Conservation (phyloP, 2,329 filamentous ascomycete genomes). For the Paecilomyces formosus region DNA sequence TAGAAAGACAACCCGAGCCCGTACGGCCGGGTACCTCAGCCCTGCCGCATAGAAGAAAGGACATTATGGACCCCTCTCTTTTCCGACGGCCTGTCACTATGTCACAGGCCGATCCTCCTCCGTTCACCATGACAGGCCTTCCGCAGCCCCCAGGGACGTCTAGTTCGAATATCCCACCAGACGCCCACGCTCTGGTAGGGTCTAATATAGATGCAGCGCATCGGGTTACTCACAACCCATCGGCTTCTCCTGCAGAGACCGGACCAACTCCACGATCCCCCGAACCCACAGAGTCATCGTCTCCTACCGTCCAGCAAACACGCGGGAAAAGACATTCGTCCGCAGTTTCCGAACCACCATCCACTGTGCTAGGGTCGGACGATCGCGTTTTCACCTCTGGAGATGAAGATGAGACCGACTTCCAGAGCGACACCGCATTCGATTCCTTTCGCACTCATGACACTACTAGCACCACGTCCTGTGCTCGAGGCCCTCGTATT, state of each 20-base stretch:
- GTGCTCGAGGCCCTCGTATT: slow-evolving; percentile 50
- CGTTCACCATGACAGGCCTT: neutral
- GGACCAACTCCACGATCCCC: slow-evolving; percentile 1
- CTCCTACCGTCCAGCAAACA: slow-evolving; percentile 21
- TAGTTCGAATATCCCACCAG: slow-evolving; percentile 1
- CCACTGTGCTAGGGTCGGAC: slow-evolving; percentile 54
- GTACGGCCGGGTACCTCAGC: neutral
- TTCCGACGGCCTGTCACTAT: slow-evolving; percentile 28
- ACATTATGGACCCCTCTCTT: slow-evolving; percentile 33
- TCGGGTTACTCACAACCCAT: neutral
- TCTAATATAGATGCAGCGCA: neutral
- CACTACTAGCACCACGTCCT: slow-evolving; percentile 46
- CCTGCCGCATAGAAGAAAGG: slow-evolving; percentile 24
- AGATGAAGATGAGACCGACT: slow-evolving; percentile 55
- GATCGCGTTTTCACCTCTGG: slow-evolving; percentile 51
- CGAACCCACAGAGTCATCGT: slow-evolving; percentile 6
- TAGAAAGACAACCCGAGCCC: slow-evolving; percentile 12
- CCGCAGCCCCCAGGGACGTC: neutral
- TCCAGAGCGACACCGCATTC: slow-evolving; percentile 55
- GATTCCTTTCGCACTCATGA: slow-evolving; percentile 56
- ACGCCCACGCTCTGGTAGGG: neutral
- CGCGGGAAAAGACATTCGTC: slow-evolving; percentile 48
- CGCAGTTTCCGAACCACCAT: slow-evolving; percentile 52
- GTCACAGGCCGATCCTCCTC: slow-evolving; percentile 15
- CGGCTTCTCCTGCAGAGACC: neutral